Conservation (phyloP, 2,329 filamentous ascomycete genomes). For the Xylariaceae sp. region DNA sequence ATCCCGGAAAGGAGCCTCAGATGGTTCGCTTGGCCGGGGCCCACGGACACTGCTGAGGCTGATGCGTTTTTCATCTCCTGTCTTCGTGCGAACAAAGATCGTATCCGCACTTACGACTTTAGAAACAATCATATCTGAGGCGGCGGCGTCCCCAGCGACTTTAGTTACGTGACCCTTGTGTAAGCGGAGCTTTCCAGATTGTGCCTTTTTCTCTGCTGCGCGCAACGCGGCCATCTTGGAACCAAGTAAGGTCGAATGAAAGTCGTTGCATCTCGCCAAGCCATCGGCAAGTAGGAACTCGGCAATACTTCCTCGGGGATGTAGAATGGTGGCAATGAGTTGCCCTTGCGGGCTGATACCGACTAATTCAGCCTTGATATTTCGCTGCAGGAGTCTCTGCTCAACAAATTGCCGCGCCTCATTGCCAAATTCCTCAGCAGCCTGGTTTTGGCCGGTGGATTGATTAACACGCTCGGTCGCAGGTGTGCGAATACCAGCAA, state of each 20-base stretch:
- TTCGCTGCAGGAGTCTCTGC: conserved; percentile 76
- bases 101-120: conserved; percentile 88
- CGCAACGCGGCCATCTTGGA: conserved; percentile 81
- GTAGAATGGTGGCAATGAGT: conserved; percentile 80
- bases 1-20: conserved; percentile 81
- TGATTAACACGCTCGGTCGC: conserved; percentile 80
- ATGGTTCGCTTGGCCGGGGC: conserved; percentile 81
- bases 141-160: conserved; percentile 58
- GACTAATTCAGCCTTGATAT: conserved; percentile 75
- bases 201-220: conserved; percentile 81
- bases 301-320: conserved; percentile 89
- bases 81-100: conserved; percentile 78
- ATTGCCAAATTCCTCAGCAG: conserved; percentile 84
- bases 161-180: conserved; percentile 79
- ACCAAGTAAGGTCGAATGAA: conserved; percentile 89
- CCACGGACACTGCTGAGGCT: conserved; percentile 90
- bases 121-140: conserved; percentile 76
- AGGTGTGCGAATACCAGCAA: conserved; percentile 85
- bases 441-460: conserved; percentile 66
- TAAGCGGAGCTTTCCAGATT: conserved; percentile 69
- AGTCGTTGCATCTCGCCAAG: conserved; percentile 87
- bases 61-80: conserved; percentile 81
- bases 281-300: conserved; percentile 86
- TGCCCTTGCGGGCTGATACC: conserved; percentile 87
- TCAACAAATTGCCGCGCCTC: conserved; percentile 89